Conservation (phyloP, 805 yeast genomes). For the Debaryomyces tyrocola region DNA sequence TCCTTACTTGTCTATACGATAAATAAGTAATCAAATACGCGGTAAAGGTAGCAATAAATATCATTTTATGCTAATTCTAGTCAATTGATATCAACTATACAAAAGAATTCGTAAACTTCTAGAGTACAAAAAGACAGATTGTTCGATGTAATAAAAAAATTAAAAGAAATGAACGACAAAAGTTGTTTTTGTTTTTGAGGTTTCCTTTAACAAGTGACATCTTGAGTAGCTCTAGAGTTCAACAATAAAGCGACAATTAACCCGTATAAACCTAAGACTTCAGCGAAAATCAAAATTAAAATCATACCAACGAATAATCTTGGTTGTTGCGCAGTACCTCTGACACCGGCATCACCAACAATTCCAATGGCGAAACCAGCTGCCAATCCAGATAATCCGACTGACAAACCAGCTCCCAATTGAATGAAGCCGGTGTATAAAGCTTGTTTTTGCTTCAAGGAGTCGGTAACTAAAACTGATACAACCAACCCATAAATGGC, state of each 20-base stretch:
- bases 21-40: not conserved
- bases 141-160: not conserved
- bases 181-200: not conserved
- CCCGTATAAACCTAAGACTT: constrained; percentile 97
- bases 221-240: constrained; percentile 97
- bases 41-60: not conserved
- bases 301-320: constrained; percentile 98
- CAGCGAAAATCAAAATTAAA: constrained; percentile 97
- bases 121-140: not conserved
- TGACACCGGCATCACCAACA: constrained; percentile 99
- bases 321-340: constrained; percentile 98
- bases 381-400: constrained; percentile 95
- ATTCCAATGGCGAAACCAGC: constrained; percentile 99
- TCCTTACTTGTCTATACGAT: not conserved
- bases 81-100: not conserved
- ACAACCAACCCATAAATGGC: constrained; percentile 98
- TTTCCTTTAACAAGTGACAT: constrained; percentile 66
- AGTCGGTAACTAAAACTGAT: constrained; percentile 88
- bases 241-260: constrained; percentile 95
- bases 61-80: not conserved
- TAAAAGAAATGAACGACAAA: constrained; percentile 4
- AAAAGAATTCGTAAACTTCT: not conserved
- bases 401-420: constrained; percentile 96
- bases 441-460: constrained; percentile 87
- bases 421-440: constrained; percentile 96